phyloP scores from a whole-genome alignment of 352 stramenopile genomes.

The Phytophthora palmivora region DNA sequence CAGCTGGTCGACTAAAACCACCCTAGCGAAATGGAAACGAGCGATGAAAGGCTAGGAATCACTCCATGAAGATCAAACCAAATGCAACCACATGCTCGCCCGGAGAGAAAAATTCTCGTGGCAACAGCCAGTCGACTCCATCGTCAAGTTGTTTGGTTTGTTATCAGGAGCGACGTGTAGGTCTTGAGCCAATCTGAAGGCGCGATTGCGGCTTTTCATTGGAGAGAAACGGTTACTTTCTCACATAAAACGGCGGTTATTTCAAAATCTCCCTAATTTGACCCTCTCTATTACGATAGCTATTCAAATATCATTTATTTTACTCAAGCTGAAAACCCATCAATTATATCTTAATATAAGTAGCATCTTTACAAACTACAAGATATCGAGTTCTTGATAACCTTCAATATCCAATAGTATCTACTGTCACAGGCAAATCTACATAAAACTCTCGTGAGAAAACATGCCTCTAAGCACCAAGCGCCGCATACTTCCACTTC shows the following conservation, averaged over 20 bases:
- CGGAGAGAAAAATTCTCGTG: slow-evolving; percentile 24
- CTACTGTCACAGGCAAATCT: not conserved
- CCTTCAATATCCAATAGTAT: slow-evolving; percentile 1
- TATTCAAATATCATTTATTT: not conserved
- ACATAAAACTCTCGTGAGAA: not conserved
- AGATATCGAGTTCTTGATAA: not conserved
- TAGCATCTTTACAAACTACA: not conserved
- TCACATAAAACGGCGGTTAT: not conserved
- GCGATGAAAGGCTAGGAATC: not conserved
- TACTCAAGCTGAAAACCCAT: not conserved
- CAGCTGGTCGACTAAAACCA: not conserved
- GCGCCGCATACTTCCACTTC: slow-evolving; percentile 27
- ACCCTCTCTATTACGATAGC: not conserved
- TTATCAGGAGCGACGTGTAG: slow-evolving; percentile 12
- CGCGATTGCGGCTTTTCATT: slow-evolving; percentile 18
- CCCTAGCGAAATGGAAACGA: slow-evolving; percentile 11
- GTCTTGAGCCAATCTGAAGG: slow-evolving; percentile 19
- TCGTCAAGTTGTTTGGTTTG: slow-evolving; percentile 26
- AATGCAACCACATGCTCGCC: slow-evolving; percentile 2
- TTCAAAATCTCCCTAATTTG: not conserved
- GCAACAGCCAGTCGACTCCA: not conserved
- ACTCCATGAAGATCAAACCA: too few species aligned
- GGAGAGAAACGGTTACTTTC: slow-evolving; percentile 13
- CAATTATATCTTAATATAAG: too few species aligned
- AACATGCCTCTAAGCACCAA: slow-evolving; percentile 12